These are phyloP conservation scores for Sarocladium kiliense DNA, from an alignment of 2,329 filamentous ascomycete species.

Conservation along the genomic window DNA sequence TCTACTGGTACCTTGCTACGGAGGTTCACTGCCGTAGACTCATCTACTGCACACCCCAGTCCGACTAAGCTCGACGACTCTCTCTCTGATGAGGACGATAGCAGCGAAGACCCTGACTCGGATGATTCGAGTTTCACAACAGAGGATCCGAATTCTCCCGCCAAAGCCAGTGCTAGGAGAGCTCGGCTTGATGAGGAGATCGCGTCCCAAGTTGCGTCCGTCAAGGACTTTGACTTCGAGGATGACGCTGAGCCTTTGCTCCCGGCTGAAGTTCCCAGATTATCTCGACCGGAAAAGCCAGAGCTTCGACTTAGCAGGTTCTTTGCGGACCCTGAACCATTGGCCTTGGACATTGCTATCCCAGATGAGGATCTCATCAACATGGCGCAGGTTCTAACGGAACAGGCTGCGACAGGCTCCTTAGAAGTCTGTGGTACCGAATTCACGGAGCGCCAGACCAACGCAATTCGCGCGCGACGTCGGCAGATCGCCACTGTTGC, in stretches of 20 bases:
- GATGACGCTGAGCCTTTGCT: slow-evolving; percentile 43
- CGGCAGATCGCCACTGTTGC: slow-evolving; percentile 37
- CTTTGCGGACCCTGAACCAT: slow-evolving; percentile 55
- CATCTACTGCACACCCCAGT: slow-evolving; percentile 23
- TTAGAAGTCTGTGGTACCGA: slow-evolving; percentile 26
- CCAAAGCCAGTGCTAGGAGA: slow-evolving; percentile 42
- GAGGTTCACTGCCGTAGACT: slow-evolving; percentile 20
- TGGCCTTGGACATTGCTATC: slow-evolving; percentile 37
- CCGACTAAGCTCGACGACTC: slow-evolving; percentile 31
- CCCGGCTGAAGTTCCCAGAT: slow-evolving; percentile 42
- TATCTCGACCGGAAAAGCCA: slow-evolving; percentile 41
- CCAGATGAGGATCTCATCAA: slow-evolving; percentile 59
- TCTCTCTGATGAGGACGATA: slow-evolving; percentile 40
- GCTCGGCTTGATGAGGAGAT: slow-evolving; percentile 45
- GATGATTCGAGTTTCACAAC: slow-evolving; percentile 48
- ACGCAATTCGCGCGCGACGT: slow-evolving; percentile 18
- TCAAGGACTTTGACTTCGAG: slow-evolving; percentile 41
- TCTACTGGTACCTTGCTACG: slow-evolving; percentile 20
- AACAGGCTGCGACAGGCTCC: slow-evolving; percentile 57
- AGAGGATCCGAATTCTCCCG: slow-evolving; percentile 43
- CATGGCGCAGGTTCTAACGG: slow-evolving; percentile 65
- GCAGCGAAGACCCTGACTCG: slow-evolving; percentile 49
- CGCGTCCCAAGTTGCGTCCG: slow-evolving; percentile 45
- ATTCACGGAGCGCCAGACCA: background rate
- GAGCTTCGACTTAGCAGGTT: slow-evolving; percentile 49